Conservation (phyloP, 805 yeast species). For the Pichia ethanolica region DNA sequence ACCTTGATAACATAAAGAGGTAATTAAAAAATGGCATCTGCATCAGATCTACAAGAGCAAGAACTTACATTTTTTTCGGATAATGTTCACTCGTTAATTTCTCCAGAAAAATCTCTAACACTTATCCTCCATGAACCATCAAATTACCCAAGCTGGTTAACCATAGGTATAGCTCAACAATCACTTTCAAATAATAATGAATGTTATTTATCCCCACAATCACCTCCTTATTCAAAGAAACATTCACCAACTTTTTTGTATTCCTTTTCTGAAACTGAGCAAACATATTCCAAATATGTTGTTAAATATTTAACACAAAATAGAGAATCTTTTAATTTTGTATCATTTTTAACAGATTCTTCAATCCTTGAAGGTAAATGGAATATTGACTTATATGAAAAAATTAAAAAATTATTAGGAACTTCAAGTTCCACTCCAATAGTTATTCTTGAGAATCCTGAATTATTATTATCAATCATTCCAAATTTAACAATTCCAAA, state of each 20-base stretch:
- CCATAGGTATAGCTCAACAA: conserved; percentile 6
- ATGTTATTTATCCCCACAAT: conserved; percentile 6
- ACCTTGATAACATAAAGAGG: too few relatives aligned
- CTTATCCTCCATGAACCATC: conserved; percentile 5
- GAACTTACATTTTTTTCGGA: conserved; percentile 2
- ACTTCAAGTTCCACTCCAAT: conserved; percentile 4
- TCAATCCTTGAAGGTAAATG: conserved; percentile 23
- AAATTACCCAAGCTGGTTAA: conserved; percentile 7
- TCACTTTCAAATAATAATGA: conserved; percentile 2
- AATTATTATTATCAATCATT: conserved; percentile 17
- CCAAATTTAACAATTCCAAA: conserved; percentile 6
- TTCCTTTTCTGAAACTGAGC: conserved; percentile 2
- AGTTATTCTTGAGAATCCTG: conserved; percentile 25
- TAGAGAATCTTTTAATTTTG: conserved; percentile 25
- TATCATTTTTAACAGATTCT: conserved; percentile 32
- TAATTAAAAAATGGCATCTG: conserved; percentile 2
- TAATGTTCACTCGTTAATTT: background rate
- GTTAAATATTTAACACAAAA: conserved; percentile 2
- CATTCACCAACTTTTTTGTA: background rate
- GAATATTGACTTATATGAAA: conserved; percentile 5
- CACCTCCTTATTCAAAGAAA: background rate
- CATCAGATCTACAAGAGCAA: conserved; percentile 19
- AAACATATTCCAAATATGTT: conserved; percentile 2
- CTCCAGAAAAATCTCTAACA: background rate
- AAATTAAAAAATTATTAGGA: too few relatives aligned